Evolutionary conservation across 345 rosid species (phyloP).

Genomic region (Cardiospermum halicacabum): DNA sequence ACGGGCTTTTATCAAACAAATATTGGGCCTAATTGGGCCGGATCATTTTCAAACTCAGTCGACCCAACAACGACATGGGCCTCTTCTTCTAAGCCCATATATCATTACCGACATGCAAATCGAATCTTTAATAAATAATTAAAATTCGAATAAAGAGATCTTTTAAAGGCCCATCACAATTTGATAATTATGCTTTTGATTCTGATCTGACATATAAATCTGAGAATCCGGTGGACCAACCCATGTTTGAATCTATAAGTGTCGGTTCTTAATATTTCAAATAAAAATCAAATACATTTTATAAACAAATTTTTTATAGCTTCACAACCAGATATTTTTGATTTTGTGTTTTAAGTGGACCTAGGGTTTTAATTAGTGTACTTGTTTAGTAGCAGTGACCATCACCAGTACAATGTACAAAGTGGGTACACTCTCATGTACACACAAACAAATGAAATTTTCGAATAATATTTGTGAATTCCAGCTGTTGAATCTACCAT

Average conservation of each 20-base stretch:
- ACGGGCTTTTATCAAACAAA: too few relatives aligned
- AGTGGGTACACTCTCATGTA: slow-evolving; percentile 4
- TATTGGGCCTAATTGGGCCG: too few relatives aligned
- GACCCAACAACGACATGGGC: too few relatives aligned
- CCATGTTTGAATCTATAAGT: neutral
- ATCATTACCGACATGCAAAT: too few relatives aligned
- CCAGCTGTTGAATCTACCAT: too few relatives aligned
- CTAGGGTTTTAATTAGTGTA: neutral
- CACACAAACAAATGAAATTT: neutral
- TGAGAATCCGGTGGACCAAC: neutral
- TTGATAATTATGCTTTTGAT: neutral
- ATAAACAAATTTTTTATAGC: neutral
- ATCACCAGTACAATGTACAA: too few relatives aligned
- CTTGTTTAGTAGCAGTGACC: neutral
- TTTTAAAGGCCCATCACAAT: neutral
- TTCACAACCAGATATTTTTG: too few relatives aligned
- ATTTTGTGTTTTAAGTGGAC: neutral
- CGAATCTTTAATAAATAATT: too few relatives aligned
- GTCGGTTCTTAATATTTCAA: neutral
- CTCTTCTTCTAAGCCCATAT: too few relatives aligned
- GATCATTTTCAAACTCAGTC: too few relatives aligned
- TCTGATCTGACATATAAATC: neutral
- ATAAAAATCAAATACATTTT: neutral
- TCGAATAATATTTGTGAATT: too few relatives aligned
- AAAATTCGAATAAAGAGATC: too few relatives aligned